Evolutionary conservation across 345 rosid species (phyloP), one percentile per base, ranked within the genome.

Genomic region (Hibiscus mutabilis): DNA sequence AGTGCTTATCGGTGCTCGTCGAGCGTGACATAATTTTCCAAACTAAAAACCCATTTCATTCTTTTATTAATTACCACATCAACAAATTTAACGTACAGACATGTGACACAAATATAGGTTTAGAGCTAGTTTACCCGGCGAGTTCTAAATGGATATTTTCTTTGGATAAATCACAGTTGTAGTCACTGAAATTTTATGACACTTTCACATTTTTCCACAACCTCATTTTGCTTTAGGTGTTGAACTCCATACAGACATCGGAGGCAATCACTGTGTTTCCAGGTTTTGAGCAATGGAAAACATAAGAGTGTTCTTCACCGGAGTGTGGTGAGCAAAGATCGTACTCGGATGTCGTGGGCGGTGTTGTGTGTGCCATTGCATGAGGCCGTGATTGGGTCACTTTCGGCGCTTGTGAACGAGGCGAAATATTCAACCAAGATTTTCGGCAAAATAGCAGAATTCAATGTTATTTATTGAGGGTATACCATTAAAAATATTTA

Each of bases 141-240:
- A 29, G 31, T 29, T 29, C 31, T 29, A 2, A 29, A 29, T 29
- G 31, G 33, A 3, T 29, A 2, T 3, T 29, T 29, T 29, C 5
- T 29, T 29, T 29, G 33, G 33, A 29, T 4, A 29, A 29, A 29
- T 3, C 3, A 29, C 33, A 29, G 33, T 29, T 29, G 33, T 29
- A 29, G 33, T 29, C 33, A 3, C 33, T 29, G 33, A 29, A 29
- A 29, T 29, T 29, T 29, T 4, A 29, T 4, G 33, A 29, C 33
- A 29, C 33, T 29, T 25, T 29, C 33, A 29, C 4, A n/a, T 29
- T 29, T 29, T 4, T 4, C 33, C 33, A 29, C 82, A 83, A 22
- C 91, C 88, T 25, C 46, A 87, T 22, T 81, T 83, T n/a, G 87
- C 86, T 7, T 73, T 84, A 0, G 91, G 91, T 21, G 86, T 85